Evolutionary conservation across 805 yeast species (phyloP), one percentile per base, ranked within the genome.

Genomic region (Zygoascus ofunaensis): DNA sequence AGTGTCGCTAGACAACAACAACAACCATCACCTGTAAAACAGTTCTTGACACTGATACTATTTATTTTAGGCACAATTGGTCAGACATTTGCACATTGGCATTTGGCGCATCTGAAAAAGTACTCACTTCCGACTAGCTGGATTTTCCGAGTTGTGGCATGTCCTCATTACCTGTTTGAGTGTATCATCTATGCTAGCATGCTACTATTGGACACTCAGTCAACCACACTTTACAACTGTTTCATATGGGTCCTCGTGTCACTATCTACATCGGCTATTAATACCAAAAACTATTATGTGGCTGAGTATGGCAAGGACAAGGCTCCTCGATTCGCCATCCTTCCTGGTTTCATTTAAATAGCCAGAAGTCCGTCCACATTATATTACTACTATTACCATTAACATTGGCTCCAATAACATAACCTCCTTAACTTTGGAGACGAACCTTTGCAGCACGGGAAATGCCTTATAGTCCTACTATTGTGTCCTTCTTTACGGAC

Each of bases 341-440:
- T 54, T 14, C 58, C 58, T 18, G 42, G 43, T 18, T 17, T 51
- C 17, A 41, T 44, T 20, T 53, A 37, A 41, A 4, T 26, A 34
- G 87, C 55, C 85, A 86, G 94, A 79, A 89, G 57, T 95, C 86
- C 24, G 66, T 87, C 51, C 95, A 95, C 0, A 94, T 94, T 4
- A 92, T n/a, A 37, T 18, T 37, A 12, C 24, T 34, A 8, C 20
- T 34, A 8, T 34, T 34, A 37, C 18, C 23, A 37, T 37, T 5
- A 20, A 43, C 14, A 17, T 5, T 20, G 37, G 5, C 19, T 37
- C 20, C 12, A 24, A 32, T 46, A 17, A 44, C 38, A 34, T 51
- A 48, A 17, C 40, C 44, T 3, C 64, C 60, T 22, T 72, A 62
- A 3, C 71, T 72, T 26, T 72, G 72, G 4, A 65, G 69, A 15